phyloP scores from a whole-genome alignment of 23 red algal species.

The Chondrus crispus region DNA sequence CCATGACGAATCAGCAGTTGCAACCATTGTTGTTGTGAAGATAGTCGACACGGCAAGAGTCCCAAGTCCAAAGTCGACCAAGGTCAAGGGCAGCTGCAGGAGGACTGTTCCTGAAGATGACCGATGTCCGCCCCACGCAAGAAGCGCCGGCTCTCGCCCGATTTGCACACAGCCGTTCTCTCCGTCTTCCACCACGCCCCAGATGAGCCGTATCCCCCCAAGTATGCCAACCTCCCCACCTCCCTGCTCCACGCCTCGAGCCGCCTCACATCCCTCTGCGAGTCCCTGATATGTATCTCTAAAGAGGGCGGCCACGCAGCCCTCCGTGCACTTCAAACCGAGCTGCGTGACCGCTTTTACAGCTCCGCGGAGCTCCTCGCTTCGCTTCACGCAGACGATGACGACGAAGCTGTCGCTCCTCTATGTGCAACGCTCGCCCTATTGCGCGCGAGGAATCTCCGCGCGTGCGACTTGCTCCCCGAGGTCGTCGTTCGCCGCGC shows the following conservation, averaged over 20 bases:
- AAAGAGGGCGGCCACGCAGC: background rate
- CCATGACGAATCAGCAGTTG: too few species aligned
- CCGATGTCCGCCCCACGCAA: background rate
- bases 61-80: too few species aligned
- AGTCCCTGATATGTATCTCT: background rate
- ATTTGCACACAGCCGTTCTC: background rate
- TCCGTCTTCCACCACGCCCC: background rate
- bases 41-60: too few species aligned
- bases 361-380: background rate
- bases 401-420: background rate
- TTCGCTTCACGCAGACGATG: background rate
- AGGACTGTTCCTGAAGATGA: too few species aligned
- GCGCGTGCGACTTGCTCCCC: background rate
- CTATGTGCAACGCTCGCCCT: background rate
- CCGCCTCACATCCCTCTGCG: background rate
- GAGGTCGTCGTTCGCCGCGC: background rate
- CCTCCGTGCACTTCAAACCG: background rate
- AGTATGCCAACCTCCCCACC: background rate
- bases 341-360: background rate
- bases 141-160: background rate
- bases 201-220: background rate
- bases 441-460: background rate
- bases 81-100: too few species aligned
- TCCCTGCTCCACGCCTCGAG: background rate
- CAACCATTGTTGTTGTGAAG: too few species aligned